Evolutionary conservation across 768 basidiomycete genomes (phyloP).

Genomic region (Phaeotremella skinneri): DNA sequence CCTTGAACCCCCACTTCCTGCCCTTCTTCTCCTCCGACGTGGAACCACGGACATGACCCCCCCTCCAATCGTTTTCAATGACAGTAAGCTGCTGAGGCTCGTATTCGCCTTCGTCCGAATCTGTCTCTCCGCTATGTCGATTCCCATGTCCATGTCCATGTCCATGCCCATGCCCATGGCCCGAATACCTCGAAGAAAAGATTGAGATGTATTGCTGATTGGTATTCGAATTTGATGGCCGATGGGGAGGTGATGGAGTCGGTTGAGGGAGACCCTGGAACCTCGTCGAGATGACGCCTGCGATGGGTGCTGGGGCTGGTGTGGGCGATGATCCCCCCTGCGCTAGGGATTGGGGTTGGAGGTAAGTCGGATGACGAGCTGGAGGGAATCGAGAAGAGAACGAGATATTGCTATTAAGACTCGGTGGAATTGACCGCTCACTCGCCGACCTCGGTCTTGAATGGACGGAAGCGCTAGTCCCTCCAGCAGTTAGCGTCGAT

Average conservation of each 20-base stretch:
- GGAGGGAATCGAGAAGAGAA: background rate
- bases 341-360: background rate
- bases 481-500: background rate
- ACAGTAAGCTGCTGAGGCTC: conserved; percentile 29
- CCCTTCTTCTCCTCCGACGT: background rate
- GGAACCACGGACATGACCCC: conserved; percentile 22
- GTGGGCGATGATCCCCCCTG: background rate
- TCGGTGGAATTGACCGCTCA: background rate
- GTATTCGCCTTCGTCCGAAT: conserved; percentile 40
- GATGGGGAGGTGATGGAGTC: background rate
- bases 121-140: conserved; percentile 5
- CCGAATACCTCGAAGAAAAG: conserved; percentile 33
- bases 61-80: conserved; percentile 45
- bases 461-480: background rate
- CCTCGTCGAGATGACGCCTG: conserved; percentile 30
- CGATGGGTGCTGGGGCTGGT: conserved; percentile 25
- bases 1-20: conserved; percentile 1
- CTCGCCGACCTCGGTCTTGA: background rate
- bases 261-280: conserved; percentile 24
- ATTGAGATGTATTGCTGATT: conserved; percentile 34
- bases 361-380: conserved; percentile 1
- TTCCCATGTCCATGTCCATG: too few relatives aligned
- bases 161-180: conserved; percentile 26
- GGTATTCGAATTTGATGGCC: conserved; percentile 2
- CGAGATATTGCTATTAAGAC: background rate